Percentiles rank a stretch among this genome's conserved stretches.
These are phyloP conservation scores for Cystofilobasidium macerans DNA, from an alignment of 768 basidiomycete species.

Conservation along the genomic window DNA sequence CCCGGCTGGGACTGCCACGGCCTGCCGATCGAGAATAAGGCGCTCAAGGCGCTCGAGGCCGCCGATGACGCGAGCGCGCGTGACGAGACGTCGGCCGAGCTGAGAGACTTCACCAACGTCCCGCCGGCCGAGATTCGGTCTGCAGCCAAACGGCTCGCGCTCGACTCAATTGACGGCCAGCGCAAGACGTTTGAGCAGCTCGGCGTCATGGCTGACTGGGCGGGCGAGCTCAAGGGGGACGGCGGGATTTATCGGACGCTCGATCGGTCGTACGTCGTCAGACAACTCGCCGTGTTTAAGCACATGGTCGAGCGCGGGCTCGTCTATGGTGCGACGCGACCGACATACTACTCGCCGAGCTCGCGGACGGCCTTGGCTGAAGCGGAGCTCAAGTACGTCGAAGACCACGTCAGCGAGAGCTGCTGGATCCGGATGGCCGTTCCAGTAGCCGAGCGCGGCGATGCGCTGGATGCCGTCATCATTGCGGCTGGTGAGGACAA, in stretches of 20 bases:
- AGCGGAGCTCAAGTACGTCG: constrained; percentile 81
- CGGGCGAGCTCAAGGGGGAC: too few species aligned
- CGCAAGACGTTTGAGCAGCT: constrained; percentile 66
- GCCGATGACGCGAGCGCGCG: not conserved
- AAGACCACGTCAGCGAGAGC: constrained; percentile 75
- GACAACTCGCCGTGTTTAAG: constrained; percentile 73
- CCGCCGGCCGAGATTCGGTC: constrained; percentile 53
- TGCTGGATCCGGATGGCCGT: constrained; percentile 63
- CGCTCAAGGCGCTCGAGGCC: constrained; percentile 53
- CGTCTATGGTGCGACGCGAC: constrained; percentile 74
- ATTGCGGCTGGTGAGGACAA: constrained; percentile 11
- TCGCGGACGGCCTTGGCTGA: constrained; percentile 89
- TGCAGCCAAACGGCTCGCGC: constrained; percentile 61
- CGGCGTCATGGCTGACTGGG: constrained; percentile 90
- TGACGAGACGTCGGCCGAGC: constrained; percentile 15
- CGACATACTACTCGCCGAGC: constrained; percentile 89
- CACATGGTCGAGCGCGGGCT: constrained; percentile 77
- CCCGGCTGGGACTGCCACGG: constrained; percentile 99
- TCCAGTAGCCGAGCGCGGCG: constrained; percentile 33
- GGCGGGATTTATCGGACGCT: constrained; percentile 72
- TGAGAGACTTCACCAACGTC: constrained; percentile 46
- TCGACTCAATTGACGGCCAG: constrained; percentile 62
- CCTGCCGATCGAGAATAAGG: constrained; percentile 91
- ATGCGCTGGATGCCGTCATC: constrained; percentile 28
- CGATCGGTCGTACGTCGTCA: constrained; percentile 76